Evolutionary conservation across 306 rosid species (phyloP).

Genomic region (Trifolium pratense): DNA sequence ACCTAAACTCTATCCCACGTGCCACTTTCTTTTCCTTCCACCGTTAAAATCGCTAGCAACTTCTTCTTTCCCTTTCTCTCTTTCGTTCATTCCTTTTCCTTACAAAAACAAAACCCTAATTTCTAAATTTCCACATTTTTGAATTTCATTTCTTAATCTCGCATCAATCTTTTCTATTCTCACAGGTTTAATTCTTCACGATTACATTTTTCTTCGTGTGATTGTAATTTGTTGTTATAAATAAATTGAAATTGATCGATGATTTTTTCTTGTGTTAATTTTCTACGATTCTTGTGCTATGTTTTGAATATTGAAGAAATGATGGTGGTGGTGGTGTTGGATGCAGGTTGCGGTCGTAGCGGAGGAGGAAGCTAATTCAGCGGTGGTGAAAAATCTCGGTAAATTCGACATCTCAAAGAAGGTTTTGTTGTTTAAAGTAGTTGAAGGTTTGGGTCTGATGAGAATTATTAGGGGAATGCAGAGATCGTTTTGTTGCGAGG

Average conservation of each 20-base stretch:
- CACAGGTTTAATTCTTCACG: slow-evolving; percentile 33
- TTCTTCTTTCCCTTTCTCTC: slow-evolving; percentile 18
- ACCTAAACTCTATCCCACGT: slow-evolving; percentile 45
- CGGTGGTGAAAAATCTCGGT: slow-evolving; percentile 41
- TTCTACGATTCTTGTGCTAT: too few relatives aligned
- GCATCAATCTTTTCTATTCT: slow-evolving; percentile 19
- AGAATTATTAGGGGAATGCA: slow-evolving; percentile 99
- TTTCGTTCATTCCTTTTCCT: slow-evolving; percentile 41
- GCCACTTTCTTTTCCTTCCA: slow-evolving; percentile 36
- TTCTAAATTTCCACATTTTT: slow-evolving; percentile 21
- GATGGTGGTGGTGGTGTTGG: slow-evolving; percentile 28
- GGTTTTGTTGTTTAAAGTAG: slow-evolving; percentile 87
- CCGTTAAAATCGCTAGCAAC: slow-evolving; percentile 48
- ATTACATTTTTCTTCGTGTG: not conserved
- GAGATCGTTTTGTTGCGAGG: slow-evolving; percentile 81
- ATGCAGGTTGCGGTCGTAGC: slow-evolving; percentile 64
- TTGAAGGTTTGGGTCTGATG: slow-evolving; percentile 90
- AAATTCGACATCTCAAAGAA: slow-evolving; percentile 65
- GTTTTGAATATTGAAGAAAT: not conserved
- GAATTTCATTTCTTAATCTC: not conserved
- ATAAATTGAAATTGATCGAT: not conserved
- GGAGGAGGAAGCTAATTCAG: slow-evolving; percentile 29
- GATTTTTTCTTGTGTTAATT: too few relatives aligned
- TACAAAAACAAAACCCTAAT: slow-evolving; percentile 4
- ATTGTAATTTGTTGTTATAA: not conserved